These are phyloP conservation scores for Calonectria pauciramosa DNA, from an alignment of 2,329 filamentous ascomycete genomes.

Conservation along the genomic window DNA sequence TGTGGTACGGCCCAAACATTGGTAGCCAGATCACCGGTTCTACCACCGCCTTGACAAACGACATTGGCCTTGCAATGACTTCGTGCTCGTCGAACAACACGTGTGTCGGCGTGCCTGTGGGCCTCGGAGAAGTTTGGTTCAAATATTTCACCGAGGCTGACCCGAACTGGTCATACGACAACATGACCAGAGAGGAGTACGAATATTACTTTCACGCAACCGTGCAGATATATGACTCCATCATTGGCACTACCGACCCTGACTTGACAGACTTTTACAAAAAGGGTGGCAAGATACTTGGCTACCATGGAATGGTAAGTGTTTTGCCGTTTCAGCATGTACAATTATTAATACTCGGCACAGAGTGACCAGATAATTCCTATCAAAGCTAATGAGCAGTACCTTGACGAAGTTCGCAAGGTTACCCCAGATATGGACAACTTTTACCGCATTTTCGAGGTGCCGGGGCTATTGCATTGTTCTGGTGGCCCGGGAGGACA, in stretches of 20 bases:
- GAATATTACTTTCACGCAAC: neutral
- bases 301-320: constrained; percentile 20
- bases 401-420: neutral
- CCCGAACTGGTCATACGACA: constrained; percentile 11
- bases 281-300: constrained; percentile 10
- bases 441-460: constrained; percentile 15
- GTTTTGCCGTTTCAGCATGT: neutral
- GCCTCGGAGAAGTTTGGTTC: constrained; percentile 11
- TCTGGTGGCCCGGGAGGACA: constrained; percentile 12
- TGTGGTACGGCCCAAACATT: constrained; percentile 13
- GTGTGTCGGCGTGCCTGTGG: neutral
- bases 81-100: neutral
- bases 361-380: constrained; percentile 18
- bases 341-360: neutral
- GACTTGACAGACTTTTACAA: constrained; percentile 9
- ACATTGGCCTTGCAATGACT: constrained; percentile 12
- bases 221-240: neutral
- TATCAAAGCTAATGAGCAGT: neutral
- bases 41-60: neutral
- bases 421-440: neutral
- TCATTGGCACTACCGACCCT: neutral
- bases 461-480: constrained; percentile 10
- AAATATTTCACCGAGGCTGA: constrained; percentile 5
- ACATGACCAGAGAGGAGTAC: constrained; percentile 10
- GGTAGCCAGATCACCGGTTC: constrained; percentile 12